Percentiles rank a stretch among this genome's conserved stretches.
phyloP scores from a whole-genome alignment of 257 asterid species.

The Ocimum tenuiflorum region DNA sequence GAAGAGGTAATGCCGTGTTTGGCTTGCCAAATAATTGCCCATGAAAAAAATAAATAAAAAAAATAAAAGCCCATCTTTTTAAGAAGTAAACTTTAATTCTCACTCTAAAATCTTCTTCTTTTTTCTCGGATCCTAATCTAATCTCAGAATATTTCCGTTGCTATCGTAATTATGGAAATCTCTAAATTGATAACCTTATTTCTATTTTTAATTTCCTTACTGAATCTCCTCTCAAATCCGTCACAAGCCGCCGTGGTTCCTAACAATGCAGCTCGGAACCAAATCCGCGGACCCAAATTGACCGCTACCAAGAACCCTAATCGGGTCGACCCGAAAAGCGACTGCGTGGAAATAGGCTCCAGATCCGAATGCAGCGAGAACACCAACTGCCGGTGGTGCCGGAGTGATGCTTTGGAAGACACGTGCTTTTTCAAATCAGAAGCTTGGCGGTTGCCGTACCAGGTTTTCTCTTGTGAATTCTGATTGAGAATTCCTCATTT shows the following conservation, averaged over 20 bases:
- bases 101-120: not conserved
- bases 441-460: constrained; percentile 31
- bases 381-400: constrained; percentile 35
- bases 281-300: constrained; percentile 17
- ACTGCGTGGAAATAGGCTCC: constrained; percentile 19
- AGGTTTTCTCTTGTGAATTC: constrained; percentile 37
- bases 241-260: constrained; percentile 18
- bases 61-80: too few relatives aligned
- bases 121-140: not conserved
- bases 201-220: constrained; percentile 6
- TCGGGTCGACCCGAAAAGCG: constrained; percentile 26
- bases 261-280: constrained; percentile 15
- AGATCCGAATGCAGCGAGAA: constrained; percentile 29
- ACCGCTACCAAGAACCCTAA: not conserved
- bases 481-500: not conserved
- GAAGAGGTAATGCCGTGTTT: constrained; percentile 13
- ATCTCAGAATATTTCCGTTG: not conserved
- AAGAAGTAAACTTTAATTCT: not conserved
- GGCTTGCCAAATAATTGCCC: not conserved
- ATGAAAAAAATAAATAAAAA: not conserved
- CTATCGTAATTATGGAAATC: constrained; percentile 2
- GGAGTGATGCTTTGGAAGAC: constrained; percentile 33
- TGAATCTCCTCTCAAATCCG: not conserved
- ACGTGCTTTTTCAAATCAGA: constrained; percentile 33
- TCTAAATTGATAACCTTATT: not conserved